These are phyloP conservation scores for Venturia effusa DNA, from an alignment of 2,329 filamentous ascomycete species.

Conservation along the genomic window DNA sequence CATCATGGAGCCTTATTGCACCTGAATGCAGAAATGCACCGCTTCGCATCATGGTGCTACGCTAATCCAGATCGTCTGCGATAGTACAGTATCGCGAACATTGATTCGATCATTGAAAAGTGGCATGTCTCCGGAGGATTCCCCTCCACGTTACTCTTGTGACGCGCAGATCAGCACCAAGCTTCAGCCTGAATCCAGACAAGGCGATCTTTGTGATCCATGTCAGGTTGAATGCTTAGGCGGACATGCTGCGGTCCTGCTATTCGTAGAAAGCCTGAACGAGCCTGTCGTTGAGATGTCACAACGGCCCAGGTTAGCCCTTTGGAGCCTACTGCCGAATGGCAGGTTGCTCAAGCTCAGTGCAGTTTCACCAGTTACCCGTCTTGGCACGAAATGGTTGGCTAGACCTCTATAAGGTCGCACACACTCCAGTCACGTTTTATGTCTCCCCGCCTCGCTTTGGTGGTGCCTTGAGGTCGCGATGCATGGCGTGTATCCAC, in stretches of 20 bases:
- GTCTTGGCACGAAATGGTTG: not conserved
- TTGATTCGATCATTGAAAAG: not conserved
- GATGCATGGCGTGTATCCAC: constrained; percentile 1
- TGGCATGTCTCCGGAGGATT: not conserved
- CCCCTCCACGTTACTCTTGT: not conserved
- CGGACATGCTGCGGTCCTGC: not conserved
- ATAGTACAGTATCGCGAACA: not conserved
- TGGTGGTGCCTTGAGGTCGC: not conserved
- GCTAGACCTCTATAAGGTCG: not conserved
- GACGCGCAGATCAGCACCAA: not conserved
- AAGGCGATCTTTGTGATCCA: not conserved
- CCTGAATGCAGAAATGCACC: not conserved
- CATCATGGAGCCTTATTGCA: not conserved
- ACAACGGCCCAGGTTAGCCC: not conserved
- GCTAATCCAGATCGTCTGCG: not conserved
- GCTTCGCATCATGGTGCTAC: not conserved
- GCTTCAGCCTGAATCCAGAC: not conserved
- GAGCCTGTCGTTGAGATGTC: not conserved
- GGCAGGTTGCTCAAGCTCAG: not conserved
- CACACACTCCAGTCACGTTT: constrained; percentile 1
- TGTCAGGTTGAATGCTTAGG: not conserved
- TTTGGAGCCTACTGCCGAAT: not conserved
- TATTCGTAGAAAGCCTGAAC: not conserved
- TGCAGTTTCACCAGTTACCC: not conserved
- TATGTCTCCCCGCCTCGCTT: not conserved